Percentiles rank a stretch among this genome's conserved stretches.
Evolutionary conservation across 306 rosid species (phyloP).

Genomic region (Quercus ilex): DNA sequence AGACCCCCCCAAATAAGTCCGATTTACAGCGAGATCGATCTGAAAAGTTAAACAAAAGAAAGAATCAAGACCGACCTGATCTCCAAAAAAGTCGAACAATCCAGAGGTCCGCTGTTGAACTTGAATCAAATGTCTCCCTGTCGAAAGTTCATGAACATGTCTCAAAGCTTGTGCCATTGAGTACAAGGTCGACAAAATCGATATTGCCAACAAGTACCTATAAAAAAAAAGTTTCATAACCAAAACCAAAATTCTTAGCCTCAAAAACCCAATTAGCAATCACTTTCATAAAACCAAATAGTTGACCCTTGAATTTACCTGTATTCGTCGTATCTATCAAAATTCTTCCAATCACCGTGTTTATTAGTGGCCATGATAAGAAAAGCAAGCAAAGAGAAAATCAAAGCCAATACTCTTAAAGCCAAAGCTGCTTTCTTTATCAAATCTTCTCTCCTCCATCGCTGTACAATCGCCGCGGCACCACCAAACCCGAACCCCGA

Average conservation of each 20-base stretch:
- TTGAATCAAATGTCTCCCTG: constrained; percentile 25
- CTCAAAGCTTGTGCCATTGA: constrained; percentile 42
- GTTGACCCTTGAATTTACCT: neutral
- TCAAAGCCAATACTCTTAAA: constrained; percentile 52
- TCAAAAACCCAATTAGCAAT: constrained; percentile 2
- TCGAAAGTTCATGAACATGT: constrained; percentile 39
- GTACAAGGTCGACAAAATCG: constrained; percentile 52
- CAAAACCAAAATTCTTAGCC: constrained; percentile 5
- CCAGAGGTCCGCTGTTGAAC: constrained; percentile 27
- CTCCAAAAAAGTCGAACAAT: constrained; percentile 58
- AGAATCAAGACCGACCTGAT: constrained; percentile 50
- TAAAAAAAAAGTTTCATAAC: neutral
- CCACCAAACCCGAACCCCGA: neutral
- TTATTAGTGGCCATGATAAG: constrained; percentile 59
- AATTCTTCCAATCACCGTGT: constrained; percentile 56
- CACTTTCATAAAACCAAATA: neutral
- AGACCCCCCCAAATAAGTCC: neutral
- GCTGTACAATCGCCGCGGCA: constrained; percentile 36
- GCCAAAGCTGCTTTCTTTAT: constrained; percentile 49
- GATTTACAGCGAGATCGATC: neutral
- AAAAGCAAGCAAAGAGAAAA: constrained; percentile 56
- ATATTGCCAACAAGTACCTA: constrained; percentile 62
- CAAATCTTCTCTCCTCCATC: constrained; percentile 66
- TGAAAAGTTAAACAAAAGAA: neutral
- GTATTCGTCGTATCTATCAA: constrained; percentile 43